A percentile compares a stretch with the other conserved stretches of the same genome.
phyloP scores from a whole-genome alignment of 2,329 filamentous ascomycete genomes.

The Fusarium acutatum region DNA sequence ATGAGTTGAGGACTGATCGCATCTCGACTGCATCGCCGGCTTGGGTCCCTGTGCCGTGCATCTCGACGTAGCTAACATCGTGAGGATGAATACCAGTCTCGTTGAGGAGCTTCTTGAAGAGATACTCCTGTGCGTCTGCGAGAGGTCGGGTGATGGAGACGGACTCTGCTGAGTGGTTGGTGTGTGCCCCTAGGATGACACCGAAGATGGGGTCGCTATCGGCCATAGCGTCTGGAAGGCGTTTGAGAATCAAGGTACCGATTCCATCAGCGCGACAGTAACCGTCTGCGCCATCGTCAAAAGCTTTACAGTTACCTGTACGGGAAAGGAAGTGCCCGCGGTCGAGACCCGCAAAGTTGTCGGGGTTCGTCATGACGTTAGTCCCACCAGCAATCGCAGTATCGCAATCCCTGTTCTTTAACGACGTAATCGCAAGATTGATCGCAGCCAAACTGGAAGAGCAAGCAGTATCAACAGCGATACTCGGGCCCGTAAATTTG shows the following conservation, averaged over 20 bases:
- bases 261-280: slow-evolving; percentile 84
- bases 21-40: slow-evolving; percentile 87
- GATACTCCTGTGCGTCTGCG: slow-evolving; percentile 65
- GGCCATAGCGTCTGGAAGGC: slow-evolving; percentile 48
- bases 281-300: slow-evolving; percentile 81
- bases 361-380: slow-evolving; percentile 72
- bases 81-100: slow-evolving; percentile 77
- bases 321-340: slow-evolving; percentile 70
- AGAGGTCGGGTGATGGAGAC: slow-evolving; percentile 61
- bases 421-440: slow-evolving; percentile 73
- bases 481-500: slow-evolving; percentile 76
- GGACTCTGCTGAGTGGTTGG: slow-evolving; percentile 35
- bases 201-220: slow-evolving; percentile 37
- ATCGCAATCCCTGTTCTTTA: slow-evolving; percentile 74
- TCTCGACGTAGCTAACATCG: slow-evolving; percentile 85
- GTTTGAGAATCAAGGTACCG: slow-evolving; percentile 79
- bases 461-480: slow-evolving; percentile 82
- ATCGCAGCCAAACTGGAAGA: slow-evolving; percentile 78
- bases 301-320: slow-evolving; percentile 58
- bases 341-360: slow-evolving; percentile 71
- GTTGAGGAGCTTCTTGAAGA: slow-evolving; percentile 73
- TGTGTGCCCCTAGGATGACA: slow-evolving; percentile 30
- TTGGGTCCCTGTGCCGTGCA: slow-evolving; percentile 91
- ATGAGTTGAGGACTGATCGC: slow-evolving; percentile 73
- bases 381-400: slow-evolving; percentile 82